Evolutionary conservation across 176 grass and related monocot genomes (phyloP).

Genomic region (Thalia dealbata): DNA sequence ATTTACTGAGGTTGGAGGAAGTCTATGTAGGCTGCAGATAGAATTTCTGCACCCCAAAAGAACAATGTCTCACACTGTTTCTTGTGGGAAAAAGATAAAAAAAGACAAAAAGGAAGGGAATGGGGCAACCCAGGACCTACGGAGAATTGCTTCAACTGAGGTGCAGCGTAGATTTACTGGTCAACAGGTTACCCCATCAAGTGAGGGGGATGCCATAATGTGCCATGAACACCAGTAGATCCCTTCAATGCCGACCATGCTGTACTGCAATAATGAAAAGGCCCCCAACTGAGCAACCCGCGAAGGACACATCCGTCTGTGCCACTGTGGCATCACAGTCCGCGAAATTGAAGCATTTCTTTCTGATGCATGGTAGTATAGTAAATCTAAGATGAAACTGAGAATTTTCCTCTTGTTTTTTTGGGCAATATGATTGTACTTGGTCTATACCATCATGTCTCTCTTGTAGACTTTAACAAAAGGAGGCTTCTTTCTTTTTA

Average conservation of each 20-base stretch:
- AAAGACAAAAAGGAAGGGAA: too few relatives aligned
- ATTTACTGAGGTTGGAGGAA: background rate
- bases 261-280: constrained; percentile 10
- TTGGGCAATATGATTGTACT: background rate
- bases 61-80: background rate
- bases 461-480: background rate
- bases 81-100: background rate
- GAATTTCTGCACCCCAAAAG: background rate
- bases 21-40: background rate
- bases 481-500: background rate
- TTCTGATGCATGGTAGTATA: background rate
- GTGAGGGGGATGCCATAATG: constrained; percentile 6
- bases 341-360: background rate
- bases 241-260: background rate
- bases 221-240: constrained; percentile 13
- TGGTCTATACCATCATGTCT: background rate
- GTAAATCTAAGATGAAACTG: background rate
- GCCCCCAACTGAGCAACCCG: background rate
- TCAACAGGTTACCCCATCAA: background rate
- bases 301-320: background rate
- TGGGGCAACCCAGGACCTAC: background rate
- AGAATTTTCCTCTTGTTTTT: background rate
- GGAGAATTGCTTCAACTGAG: background rate
- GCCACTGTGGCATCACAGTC: background rate
- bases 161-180: background rate